Base-by-base conservation (phyloP, 179 eudicot genomes). In the Spinacia oleracea region DNA sequence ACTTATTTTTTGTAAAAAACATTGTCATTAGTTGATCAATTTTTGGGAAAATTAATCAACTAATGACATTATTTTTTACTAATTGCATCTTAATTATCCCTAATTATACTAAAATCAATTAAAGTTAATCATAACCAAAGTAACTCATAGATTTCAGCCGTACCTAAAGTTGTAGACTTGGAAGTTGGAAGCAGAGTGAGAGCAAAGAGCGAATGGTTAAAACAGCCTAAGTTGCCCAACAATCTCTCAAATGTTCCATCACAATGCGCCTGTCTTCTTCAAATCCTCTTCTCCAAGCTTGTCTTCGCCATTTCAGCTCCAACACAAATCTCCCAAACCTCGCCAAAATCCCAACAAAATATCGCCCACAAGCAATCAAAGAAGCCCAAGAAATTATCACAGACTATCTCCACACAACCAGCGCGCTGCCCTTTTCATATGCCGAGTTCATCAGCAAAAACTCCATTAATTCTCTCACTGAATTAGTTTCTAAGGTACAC, bases 351-450 rank as follows among this genome's bases (percentile, higher is more conserved):
- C 90, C 88, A 5, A 31, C 63, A 10, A 89, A 73, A 25, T 46
- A 84, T 82, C 84, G 90, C n/a, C 32, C 77, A 64, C 66, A 65
- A 81, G 91, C 86, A 64, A 72, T 88, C 23, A 78, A 84, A 51
- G 77, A 80, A 64, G 92, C 94, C 16, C 91, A 85, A 25, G 75
- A 78, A 31, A 88, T 83, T 31, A 80, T 93, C 58, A 85, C 88
- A 0, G 98, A 93, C 15, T 93, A 93, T 81, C 89, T 93, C 27
- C 97, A 93, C 83, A 38, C 77, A 34, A 90, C 92, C 10, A 80
- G 90, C 65, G 72, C 87, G n/a, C 31, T 91, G 8, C 93, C 93
- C 40, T 92, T 80, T 83, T 65, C 85, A 18, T 92, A 70, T 73
- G 97, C 98, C 12, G 92, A 93, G 43, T 75, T 78, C 60, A 93